These are phyloP conservation scores for Scopulariopsis brevicaulis DNA, from an alignment of 2,329 filamentous ascomycete genomes.

Conservation along the genomic window DNA sequence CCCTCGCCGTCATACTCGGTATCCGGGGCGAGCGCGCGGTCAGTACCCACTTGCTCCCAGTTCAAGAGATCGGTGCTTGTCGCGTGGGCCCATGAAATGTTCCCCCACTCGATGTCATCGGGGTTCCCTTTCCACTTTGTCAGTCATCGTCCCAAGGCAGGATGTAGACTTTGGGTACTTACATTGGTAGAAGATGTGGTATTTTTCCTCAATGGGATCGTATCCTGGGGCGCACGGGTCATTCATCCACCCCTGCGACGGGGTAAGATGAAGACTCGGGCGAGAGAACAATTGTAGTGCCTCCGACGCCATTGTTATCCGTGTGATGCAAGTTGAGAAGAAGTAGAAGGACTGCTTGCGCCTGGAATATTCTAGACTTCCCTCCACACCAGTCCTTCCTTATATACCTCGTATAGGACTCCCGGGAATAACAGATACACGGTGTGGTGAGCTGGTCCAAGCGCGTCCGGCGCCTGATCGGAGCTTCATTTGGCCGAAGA, in stretches of 20 bases:
- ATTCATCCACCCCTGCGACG: constrained; percentile 19
- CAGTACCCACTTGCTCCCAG: constrained; percentile 27
- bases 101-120: constrained; percentile 22
- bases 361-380: no score
- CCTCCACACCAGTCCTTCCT: no score
- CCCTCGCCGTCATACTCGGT: constrained; percentile 35
- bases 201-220: constrained; percentile 30
- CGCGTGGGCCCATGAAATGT: constrained; percentile 37
- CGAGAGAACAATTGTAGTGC: background rate
- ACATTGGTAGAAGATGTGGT: constrained; percentile 43
- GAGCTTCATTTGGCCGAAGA: no score
- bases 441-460: no score
- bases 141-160: background rate
- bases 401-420: no score
- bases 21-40: constrained; percentile 21
- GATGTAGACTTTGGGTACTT: constrained; percentile 22
- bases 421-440: no score
- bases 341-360: no score
- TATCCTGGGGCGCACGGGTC: constrained; percentile 39
- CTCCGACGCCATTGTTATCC: background rate
- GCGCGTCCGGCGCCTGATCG: no score
- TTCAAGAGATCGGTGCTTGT: constrained; percentile 26
- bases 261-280: constrained; percentile 10
- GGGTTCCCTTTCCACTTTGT: constrained; percentile 18
- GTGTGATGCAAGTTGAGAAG: no score